Evolutionary conservation across 768 basidiomycete genomes (phyloP), one percentile per base, ranked within the genome.

Genomic region (Tremella fuciformis): DNA sequence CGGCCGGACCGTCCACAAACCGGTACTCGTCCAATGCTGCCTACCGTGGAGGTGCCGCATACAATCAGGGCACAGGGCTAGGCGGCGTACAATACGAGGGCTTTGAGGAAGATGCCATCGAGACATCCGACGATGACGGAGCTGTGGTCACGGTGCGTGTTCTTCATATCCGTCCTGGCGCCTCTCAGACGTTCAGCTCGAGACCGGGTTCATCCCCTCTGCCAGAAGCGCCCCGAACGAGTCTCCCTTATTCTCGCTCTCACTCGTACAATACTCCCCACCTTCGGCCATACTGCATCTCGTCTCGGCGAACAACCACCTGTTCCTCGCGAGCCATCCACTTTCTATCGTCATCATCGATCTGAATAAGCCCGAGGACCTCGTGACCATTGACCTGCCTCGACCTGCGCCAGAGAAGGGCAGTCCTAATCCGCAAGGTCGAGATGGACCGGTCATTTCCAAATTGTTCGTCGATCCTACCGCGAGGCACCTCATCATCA

Each of bases 401-500:
- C 86, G 89, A 58, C 85, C 85, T 18, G 66, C 76, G 0, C 65
- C 75, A 2, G 82, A 85, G 29, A 63, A 64, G 41, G 50, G 58
- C 25, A 59, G 57, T 18, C 81, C 84, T 0, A 79, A 81, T n/a
- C 88, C 91, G 60, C 50, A 53, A 19, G 26, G 53, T 13, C 51
- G 41, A 25, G 58, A 57, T n/a, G 42, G 39, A 3, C 65, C 64
- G 15, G 50, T 55, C n/a, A 84, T 97, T 48, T 79, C 87, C 80
- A 87, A 87, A 71, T 78, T 97, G 53, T 97, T 92, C 78, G 84
- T 89, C 73, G 93, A 98, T 76, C 93, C 93, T 13, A 88, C 91
- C 0, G 93, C 93, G 3, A 82, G 88, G 34, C 96, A 98, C 78
- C 83, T 94, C 50, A 78, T 98, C 41, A 82, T 94, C 53, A 89